Base-by-base conservation (phyloP, 2,329 filamentous ascomycete species). In the Myotisia sp. region DNA sequence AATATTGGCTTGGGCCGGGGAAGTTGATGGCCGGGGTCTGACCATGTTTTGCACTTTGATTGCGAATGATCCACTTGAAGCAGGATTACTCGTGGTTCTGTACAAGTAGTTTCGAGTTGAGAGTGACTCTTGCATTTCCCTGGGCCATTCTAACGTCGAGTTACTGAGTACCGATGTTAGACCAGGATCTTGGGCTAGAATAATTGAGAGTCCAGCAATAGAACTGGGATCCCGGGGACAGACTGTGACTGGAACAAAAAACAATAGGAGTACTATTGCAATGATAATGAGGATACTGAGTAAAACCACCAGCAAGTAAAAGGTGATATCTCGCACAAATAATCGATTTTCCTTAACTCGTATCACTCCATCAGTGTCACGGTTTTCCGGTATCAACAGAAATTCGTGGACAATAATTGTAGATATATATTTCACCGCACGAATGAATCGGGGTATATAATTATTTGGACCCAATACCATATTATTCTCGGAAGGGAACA, bases 141-240 rank as follows among this genome's bases (percentile, higher is more conserved):
- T 9, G 26, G 8, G 10, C 14, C 14, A 16, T 13, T 20, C 8
- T 6, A 8, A n/a, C 18, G 9, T 9, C 10, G 17, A 16, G 9
- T 20, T 20, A n/a, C 9, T 12, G 7, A 33, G 24, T 12, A 17
- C 8, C 5, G 18, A 26, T 17, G 24, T 26, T 7, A 41, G 22
- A 13, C 29, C 34, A 7, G 37, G 27, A 9, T 35, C 40, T 10
- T 26, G 28, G 4, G 40, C 13, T 17, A 42, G 26, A 7, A 42
- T 24, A 2, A 37, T 36, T 9, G 37, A 26, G 2, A 42, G 4
- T 12, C 40, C 40, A 29, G 21, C 37, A 18, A 42, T 42, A 2
- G 37, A 40, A 8, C 37, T 26, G 2, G 37, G 34, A n/a, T 42
- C 40, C 10, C 24, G n/a, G 9, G 40, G 24, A 24, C 40, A 42